Conservation (phyloP, 179 eudicot genomes). For the Spinacia oleracea region DNA sequence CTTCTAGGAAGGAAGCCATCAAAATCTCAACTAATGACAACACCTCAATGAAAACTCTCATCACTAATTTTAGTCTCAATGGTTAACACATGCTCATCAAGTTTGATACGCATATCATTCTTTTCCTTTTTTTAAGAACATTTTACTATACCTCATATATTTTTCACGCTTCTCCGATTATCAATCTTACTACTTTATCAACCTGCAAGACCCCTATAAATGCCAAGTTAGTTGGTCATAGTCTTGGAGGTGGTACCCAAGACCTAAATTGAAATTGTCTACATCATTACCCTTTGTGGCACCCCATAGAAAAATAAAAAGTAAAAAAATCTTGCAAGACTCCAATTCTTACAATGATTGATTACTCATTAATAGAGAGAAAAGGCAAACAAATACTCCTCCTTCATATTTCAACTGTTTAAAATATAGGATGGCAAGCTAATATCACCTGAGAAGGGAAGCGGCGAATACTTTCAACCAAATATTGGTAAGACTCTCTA, state of each 20-base stretch:
- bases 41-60: background rate
- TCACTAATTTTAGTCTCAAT: background rate
- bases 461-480: constrained; percentile 90
- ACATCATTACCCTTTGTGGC: background rate
- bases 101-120: background rate
- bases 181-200: background rate
- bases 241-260: background rate
- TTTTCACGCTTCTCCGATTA: background rate
- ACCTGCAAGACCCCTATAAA: background rate
- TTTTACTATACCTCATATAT: background rate
- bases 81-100: background rate
- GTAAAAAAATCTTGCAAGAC: background rate
- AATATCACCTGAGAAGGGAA: constrained; percentile 79
- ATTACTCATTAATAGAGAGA: background rate
- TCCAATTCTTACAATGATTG: background rate
- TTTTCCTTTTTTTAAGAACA: background rate
- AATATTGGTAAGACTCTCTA: constrained; percentile 82
- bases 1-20: background rate
- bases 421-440: background rate
- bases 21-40: background rate
- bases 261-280: background rate
- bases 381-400: constrained; percentile 1
- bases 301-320: no score
- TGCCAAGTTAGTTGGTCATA: background rate
- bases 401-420: background rate